Evolutionary conservation across 176 grass and related monocot species (phyloP).

Genomic region (Aegilops tauschii): DNA sequence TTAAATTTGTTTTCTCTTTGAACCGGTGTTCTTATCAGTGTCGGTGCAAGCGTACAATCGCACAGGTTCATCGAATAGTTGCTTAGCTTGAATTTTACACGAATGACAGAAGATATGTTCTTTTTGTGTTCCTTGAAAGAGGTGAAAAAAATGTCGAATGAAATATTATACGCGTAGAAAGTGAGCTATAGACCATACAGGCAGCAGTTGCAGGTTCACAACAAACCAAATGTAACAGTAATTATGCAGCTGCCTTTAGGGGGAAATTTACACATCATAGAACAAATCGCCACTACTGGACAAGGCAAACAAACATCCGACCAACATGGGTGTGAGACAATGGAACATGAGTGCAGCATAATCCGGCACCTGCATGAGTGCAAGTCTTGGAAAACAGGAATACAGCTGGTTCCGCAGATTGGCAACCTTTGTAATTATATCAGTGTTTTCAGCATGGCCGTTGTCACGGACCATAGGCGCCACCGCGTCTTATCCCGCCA

Average conservation of each 20-base stretch:
- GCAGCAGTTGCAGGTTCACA: neutral
- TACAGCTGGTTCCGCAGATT: neutral
- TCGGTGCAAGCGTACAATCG: neutral
- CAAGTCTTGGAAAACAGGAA: neutral
- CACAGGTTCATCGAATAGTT: neutral
- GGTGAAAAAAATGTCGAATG: too few relatives aligned
- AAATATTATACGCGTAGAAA: too few relatives aligned
- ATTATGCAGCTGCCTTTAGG: neutral
- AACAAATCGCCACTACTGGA: neutral
- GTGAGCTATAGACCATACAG: too few relatives aligned
- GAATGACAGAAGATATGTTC: too few relatives aligned
- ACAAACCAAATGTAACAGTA: neutral
- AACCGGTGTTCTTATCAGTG: too few relatives aligned
- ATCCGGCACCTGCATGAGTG: conserved; percentile 1
- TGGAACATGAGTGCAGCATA: neutral
- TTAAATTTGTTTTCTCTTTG: too few relatives aligned
- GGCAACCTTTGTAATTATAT: conserved; percentile 5
- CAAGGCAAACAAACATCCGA: neutral
- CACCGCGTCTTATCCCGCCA: neutral
- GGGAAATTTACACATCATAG: conserved; percentile 16
- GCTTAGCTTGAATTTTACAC: neutral
- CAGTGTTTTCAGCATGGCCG: neutral
- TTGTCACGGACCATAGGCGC: neutral
- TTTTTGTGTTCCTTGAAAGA: too few relatives aligned
- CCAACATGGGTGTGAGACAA: conserved; percentile 5